Evolutionary conservation across 495 filamentous ascomycete species (phyloP), one percentile per base, ranked within the genome.

Genomic region (Sporormia fimetaria): DNA sequence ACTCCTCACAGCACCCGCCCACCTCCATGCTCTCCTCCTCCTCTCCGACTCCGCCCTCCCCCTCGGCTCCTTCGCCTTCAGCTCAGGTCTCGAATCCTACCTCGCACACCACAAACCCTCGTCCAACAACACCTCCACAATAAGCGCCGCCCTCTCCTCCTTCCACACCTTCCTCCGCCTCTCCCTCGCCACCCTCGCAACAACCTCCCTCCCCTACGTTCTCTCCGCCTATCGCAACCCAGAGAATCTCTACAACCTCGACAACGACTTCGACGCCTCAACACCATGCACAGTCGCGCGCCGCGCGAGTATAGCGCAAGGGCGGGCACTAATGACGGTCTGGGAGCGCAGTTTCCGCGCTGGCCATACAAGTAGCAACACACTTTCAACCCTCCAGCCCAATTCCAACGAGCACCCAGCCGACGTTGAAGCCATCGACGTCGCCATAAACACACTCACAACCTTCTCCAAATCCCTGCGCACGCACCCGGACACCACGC

Each of bases 11-110:
- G n/a, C n/a, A n/a, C n/a, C n/a, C n/a, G n/a, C n/a, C n/a, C n/a
- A 63, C 0, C 64, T 68, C 21, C 90, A 95, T 63, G 74, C 83
- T 40, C 80, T 95, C 45, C 78, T 96, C 35, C 75, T 95, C 9
- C 80, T 99, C 52, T 81, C 90, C 23, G 90, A 99, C 69, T 94
- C 90, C 6, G 90, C 90, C 25, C 78, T 99, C 6, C 90, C 90
- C 6, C 68, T 99, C 0, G 92, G 92, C 54, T 92, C 87, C 27
- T 99, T 99, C 64, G 90, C 90, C 46, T 99, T 94, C 72, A 87
- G 81, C 67, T 81, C 74, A 50, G 87, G 88, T 0, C 74, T 99
- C 22, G 90, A 99, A 59, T 95, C 87, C 35, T 95, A 85, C 61
- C 76, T 94, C 20, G 80, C 83, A 2, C 90, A 96, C 66, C 73